Conservation (phyloP, 495 filamentous ascomycete species). For the Evansstolkia leycettana region DNA sequence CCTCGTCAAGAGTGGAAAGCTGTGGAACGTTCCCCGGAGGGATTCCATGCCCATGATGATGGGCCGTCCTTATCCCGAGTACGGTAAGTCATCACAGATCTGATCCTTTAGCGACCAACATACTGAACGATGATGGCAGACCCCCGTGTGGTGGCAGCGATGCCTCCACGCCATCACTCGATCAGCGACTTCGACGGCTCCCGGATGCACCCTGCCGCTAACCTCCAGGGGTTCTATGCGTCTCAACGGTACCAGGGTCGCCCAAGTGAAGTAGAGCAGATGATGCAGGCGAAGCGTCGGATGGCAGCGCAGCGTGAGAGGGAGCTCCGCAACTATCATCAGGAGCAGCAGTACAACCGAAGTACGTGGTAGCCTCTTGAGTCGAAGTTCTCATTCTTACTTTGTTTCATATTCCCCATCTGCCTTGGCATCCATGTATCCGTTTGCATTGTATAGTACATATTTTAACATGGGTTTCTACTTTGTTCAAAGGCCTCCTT, state of each 20-base stretch:
- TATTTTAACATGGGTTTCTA: conserved; percentile 33
- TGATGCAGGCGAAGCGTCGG: conserved; percentile 97
- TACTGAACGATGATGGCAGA: conserved; percentile 26
- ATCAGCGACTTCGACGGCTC: conserved; percentile 76
- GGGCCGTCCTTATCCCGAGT: conserved; percentile 48
- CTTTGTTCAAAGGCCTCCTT: conserved; percentile 55
- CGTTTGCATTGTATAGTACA: conserved; percentile 40
- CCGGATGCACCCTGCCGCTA: conserved; percentile 59
- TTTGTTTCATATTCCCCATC: conserved; percentile 25
- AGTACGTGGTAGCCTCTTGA: conserved; percentile 55
- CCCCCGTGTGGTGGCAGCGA: conserved; percentile 31
- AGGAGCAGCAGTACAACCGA: conserved; percentile 99
- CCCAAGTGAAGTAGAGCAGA: conserved; percentile 91
- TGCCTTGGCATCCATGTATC: conserved; percentile 26
- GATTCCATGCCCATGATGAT: conserved; percentile 72
- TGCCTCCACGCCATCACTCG: conserved; percentile 63
- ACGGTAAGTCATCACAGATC: conserved; percentile 28
- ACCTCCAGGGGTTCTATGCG: conserved; percentile 87
- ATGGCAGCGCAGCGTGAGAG: conserved; percentile 98
- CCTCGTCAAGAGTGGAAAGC: conserved; percentile 87
- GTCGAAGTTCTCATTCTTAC: conserved; percentile 13
- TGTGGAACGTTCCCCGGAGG: conserved; percentile 70
- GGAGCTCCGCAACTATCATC: conserved; percentile 98
- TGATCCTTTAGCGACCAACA: conserved; percentile 4
- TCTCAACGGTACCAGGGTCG: conserved; percentile 85